Evolutionary conservation across 1,284 basidiomycete genomes (phyloP).

Genomic region (Filobasidium uniguttulatum): DNA sequence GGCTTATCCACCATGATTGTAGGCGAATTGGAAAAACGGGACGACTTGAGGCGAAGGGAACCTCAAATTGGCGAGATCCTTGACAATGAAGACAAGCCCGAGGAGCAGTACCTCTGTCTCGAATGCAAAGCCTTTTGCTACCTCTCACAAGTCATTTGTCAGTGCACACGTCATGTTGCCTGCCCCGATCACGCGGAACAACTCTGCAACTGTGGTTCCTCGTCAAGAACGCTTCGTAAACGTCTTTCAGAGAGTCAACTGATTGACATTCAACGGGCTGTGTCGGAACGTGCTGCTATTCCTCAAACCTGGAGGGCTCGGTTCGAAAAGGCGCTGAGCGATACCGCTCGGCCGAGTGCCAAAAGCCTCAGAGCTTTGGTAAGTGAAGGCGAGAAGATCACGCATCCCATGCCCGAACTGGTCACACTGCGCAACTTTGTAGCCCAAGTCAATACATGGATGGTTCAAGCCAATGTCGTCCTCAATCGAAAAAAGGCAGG

Average conservation of each 20-base stretch:
- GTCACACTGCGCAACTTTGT: conserved; percentile 62
- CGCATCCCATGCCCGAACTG: conserved; percentile 58
- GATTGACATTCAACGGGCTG: conserved; percentile 49
- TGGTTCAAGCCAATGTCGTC: conserved; percentile 35
- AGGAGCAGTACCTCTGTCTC: conserved; percentile 89
- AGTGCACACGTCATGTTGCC: conserved; percentile 58
- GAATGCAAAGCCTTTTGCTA: conserved; percentile 93
- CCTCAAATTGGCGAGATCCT: conserved; percentile 52
- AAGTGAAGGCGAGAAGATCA: conserved; percentile 75
- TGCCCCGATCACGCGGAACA: conserved; percentile 74
- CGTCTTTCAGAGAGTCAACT: conserved; percentile 73
- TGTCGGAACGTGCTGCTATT: conserved; percentile 56
- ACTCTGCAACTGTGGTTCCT: conserved; percentile 54
- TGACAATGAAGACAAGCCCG: conserved; percentile 65
- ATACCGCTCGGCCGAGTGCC: conserved; percentile 56
- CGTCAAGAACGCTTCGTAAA: conserved; percentile 55
- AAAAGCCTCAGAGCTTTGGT: conserved; percentile 62
- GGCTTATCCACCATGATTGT: conserved; percentile 78
- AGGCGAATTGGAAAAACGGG: conserved; percentile 61
- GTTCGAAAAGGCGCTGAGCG: conserved; percentile 52
- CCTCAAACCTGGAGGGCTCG: conserved; percentile 64
- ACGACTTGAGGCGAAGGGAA: conserved; percentile 40
- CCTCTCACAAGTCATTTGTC: conserved; percentile 76
- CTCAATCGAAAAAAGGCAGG: conserved; percentile 26
- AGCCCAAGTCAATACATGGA: conserved; percentile 65